Conservation (phyloP, 1,284 basidiomycete genomes). For the Exobasidium rhododendri region DNA sequence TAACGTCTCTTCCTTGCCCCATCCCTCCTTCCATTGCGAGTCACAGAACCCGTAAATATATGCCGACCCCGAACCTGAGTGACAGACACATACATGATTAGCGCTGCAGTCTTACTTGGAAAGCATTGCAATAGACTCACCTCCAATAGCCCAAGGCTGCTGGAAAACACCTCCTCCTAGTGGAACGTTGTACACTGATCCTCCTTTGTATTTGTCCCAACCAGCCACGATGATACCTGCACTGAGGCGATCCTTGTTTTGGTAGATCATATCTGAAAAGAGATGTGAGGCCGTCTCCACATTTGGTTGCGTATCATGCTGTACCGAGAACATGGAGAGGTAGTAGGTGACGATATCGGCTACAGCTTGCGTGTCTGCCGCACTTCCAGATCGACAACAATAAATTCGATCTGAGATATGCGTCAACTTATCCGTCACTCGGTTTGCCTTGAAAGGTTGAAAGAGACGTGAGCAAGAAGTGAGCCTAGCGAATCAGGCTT, state of each 20-base stretch:
- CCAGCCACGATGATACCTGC: constrained; percentile 98
- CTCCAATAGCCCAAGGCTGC: constrained; percentile 51
- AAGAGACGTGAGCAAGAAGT: background rate
- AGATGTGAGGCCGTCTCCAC: constrained; percentile 77
- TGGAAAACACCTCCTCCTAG: constrained; percentile 50
- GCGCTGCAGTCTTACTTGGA: background rate
- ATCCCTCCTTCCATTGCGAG: constrained; percentile 92
- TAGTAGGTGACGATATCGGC: constrained; percentile 88
- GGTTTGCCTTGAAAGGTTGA: constrained; percentile 69
- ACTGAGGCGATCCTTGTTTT: constrained; percentile 76
- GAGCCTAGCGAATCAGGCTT: too few species aligned
- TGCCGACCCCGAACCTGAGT: constrained; percentile 90
- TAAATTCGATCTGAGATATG: constrained; percentile 96
- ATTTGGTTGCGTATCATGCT: constrained; percentile 69
- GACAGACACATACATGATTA: too few species aligned
- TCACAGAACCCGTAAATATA: constrained; percentile 99
- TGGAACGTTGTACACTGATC: constrained; percentile 82
- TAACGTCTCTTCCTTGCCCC: constrained; percentile 84
- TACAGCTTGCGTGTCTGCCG: constrained; percentile 92
- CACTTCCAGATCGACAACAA: constrained; percentile 96
- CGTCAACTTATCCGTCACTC: constrained; percentile 97
- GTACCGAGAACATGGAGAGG: constrained; percentile 77
- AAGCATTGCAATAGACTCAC: background rate
- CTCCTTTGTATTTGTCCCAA: constrained; percentile 91
- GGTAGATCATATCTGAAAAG: constrained; percentile 88